These are phyloP conservation scores for Aquanectria penicillioides DNA, from an alignment of 2,329 filamentous ascomycete species.

Conservation along the genomic window DNA sequence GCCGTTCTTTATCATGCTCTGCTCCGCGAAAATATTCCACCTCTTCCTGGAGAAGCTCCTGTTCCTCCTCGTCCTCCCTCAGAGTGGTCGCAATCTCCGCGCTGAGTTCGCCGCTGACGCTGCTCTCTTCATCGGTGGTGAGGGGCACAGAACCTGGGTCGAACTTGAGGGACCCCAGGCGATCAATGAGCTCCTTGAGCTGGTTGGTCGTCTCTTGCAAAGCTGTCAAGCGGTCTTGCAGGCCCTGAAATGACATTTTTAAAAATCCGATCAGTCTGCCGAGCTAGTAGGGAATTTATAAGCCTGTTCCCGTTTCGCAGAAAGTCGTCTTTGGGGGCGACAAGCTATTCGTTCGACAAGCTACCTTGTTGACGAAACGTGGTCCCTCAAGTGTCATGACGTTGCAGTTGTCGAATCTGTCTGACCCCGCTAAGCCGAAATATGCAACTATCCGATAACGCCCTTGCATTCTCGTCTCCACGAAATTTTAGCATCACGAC, in stretches of 20 bases:
- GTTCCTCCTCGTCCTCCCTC: slow-evolving; percentile 82
- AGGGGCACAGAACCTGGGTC: slow-evolving; percentile 67
- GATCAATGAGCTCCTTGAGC: slow-evolving; percentile 67
- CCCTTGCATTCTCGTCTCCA: neutral
- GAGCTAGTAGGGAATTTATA: neutral
- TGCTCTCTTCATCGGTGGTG: slow-evolving; percentile 58
- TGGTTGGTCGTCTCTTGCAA: slow-evolving; percentile 70
- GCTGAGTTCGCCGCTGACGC: slow-evolving; percentile 75
- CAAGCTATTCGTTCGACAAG: neutral
- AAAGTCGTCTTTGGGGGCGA: no score
- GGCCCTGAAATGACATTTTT: slow-evolving; percentile 65
- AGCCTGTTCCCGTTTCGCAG: no score
- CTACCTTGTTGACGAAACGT: slow-evolving; percentile 35
- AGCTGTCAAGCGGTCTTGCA: slow-evolving; percentile 69
- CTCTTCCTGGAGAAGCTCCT: slow-evolving; percentile 83
- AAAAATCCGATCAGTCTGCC: neutral
- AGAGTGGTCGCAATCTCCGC: slow-evolving; percentile 83
- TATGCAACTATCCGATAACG: slow-evolving; percentile 37
- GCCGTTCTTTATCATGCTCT: slow-evolving; percentile 69
- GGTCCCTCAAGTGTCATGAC: slow-evolving; percentile 38
- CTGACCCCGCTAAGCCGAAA: slow-evolving; percentile 30
- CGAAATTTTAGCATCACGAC: slow-evolving; percentile 39
- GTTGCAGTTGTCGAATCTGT: slow-evolving; percentile 27
- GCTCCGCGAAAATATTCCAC: slow-evolving; percentile 71
- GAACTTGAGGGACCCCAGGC: slow-evolving; percentile 67